Conservation (phyloP, 208 protist species). For the Leishmania guyanensis region DNA sequence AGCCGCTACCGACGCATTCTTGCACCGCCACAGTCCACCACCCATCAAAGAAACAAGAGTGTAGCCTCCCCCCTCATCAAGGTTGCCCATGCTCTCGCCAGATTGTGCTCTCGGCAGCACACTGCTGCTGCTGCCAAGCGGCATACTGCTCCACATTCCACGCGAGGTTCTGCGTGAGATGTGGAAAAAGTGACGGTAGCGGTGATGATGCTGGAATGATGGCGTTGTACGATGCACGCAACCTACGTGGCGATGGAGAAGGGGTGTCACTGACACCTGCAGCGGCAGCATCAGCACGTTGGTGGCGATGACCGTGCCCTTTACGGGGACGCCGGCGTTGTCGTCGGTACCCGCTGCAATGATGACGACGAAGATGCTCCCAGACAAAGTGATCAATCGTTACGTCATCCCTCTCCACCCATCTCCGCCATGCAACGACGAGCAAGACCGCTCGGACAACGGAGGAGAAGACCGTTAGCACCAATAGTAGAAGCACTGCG, state of each 20-base stretch:
- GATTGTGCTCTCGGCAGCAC: neutral
- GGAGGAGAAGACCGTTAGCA: conserved; percentile 37
- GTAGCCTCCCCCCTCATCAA: neutral
- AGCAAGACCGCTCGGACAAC: conserved; percentile 39
- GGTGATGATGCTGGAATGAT: neutral
- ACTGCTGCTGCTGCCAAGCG: conserved; percentile 2
- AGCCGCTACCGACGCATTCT: neutral
- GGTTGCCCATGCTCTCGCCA: neutral
- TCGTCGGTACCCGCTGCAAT: neutral
- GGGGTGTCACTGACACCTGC: neutral
- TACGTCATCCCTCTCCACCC: conserved; percentile 35
- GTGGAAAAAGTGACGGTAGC: neutral
- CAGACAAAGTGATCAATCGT: conserved; percentile 26
- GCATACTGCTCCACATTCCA: conserved; percentile 13
- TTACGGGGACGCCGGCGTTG: neutral
- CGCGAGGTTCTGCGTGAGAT: neutral
- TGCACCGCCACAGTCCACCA: neutral
- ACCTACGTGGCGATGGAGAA: neutral
- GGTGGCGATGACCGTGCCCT: neutral
- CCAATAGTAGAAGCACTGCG: conserved; percentile 40
- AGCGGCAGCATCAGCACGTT: neutral
- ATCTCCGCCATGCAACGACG: conserved; percentile 34
- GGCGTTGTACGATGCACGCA: neutral
- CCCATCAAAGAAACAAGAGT: neutral
- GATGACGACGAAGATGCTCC: neutral